These are phyloP conservation scores for Citrus reticulata DNA, from an alignment of 345 rosid species.

Conservation along the genomic window DNA sequence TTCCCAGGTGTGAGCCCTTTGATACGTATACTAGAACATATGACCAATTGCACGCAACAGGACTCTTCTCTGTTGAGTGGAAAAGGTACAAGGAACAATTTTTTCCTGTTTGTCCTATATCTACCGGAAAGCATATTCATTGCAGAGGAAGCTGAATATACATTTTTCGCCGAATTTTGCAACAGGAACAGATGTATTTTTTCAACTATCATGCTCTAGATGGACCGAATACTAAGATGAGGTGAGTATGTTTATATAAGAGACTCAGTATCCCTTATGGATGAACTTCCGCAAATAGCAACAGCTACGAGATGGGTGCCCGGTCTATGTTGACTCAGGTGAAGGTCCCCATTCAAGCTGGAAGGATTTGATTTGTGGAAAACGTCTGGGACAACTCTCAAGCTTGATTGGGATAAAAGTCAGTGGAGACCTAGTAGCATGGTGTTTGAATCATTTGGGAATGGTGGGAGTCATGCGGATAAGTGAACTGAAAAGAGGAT, in stretches of 20 bases:
- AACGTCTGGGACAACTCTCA: slow-evolving; percentile 26
- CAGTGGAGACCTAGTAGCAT: neutral
- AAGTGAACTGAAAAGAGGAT: neutral
- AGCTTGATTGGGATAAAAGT: neutral
- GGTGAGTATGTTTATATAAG: slow-evolving; percentile 53
- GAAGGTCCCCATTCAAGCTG: slow-evolving; percentile 66
- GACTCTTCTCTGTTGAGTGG: slow-evolving; percentile 27
- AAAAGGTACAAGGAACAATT: slow-evolving; percentile 32
- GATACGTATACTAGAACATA: slow-evolving; percentile 68
- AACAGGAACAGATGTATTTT: slow-evolving; percentile 42
- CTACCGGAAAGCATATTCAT: neutral
- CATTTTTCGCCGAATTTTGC: neutral
- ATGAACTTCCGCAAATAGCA: slow-evolving; percentile 42
- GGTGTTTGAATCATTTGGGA: neutral
- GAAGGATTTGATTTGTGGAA: slow-evolving; percentile 55
- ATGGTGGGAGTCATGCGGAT: too few species aligned
- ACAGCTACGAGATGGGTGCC: slow-evolving; percentile 50
- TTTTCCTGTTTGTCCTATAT: neutral
- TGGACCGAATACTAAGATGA: slow-evolving; percentile 60
- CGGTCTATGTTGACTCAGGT: slow-evolving; percentile 39
- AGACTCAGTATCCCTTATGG: slow-evolving; percentile 45
- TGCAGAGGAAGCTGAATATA: neutral
- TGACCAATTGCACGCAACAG: slow-evolving; percentile 60
- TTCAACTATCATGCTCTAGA: slow-evolving; percentile 56
- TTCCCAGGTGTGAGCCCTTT: slow-evolving; percentile 61